Conservation (phyloP, 805 yeast species). For the Lipomyces spencermartinsiae region DNA sequence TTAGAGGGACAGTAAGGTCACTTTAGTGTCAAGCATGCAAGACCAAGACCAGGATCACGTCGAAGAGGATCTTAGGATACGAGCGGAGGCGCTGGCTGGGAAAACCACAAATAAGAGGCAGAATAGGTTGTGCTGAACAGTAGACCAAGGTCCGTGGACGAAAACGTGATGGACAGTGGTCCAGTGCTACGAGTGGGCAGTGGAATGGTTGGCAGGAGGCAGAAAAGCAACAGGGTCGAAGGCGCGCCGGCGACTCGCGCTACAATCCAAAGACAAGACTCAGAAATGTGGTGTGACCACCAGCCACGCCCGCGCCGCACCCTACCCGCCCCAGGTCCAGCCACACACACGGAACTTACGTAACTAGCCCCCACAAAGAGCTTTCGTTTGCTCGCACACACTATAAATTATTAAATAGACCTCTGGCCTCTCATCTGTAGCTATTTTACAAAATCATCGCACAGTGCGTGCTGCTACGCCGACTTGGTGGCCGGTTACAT, state of each 20-base stretch:
- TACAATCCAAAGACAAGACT: background rate
- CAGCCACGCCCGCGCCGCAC: slow-evolving; percentile 11
- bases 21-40: background rate
- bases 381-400: background rate
- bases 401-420: too few relatives aligned
- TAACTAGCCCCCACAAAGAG: too few relatives aligned
- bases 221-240: background rate
- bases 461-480: too few relatives aligned
- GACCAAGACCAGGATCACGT: background rate
- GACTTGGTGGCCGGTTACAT: too few relatives aligned
- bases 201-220: background rate
- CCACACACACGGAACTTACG: background rate
- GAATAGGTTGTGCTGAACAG: background rate
- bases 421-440: too few relatives aligned
- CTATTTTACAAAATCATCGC: too few relatives aligned
- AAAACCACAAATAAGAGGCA: background rate
- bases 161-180: background rate
- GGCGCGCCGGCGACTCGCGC: background rate
- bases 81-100: background rate
- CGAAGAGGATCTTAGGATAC: background rate
- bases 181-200: too few relatives aligned
- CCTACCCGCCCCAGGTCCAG: background rate
- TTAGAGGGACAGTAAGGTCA: background rate
- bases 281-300: slow-evolving; percentile 17
- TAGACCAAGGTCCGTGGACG: background rate